Evolutionary conservation across 352 stramenopile species (phyloP), one percentile per base, ranked within the genome.

Genomic region (Phytophthora quininea): DNA sequence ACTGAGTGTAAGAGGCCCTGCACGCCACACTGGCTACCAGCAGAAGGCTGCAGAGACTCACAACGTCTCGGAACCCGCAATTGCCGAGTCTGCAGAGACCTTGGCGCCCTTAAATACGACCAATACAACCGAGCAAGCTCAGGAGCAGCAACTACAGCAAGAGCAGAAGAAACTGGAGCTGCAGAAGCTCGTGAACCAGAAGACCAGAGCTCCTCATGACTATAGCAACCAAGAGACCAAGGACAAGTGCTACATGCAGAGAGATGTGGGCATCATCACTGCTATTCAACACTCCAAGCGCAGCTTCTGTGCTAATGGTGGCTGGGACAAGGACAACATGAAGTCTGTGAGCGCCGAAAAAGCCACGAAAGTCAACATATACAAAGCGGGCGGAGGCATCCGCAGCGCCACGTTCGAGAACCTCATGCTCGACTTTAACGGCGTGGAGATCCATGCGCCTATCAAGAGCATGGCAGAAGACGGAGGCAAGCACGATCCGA

Each of bases 341-440:
- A 30, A 42, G 2, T 50, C 47, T 24, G 48, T 66, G 1, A 68
- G 55, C 33, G 11, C 24, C 19, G 51, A 54, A 1, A 50, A 74
- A 10, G 73, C 69, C 4, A 82, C 79, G 0, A 71, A 76, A 46
- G 59, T 84, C 8, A 77, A 73, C 0, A 69, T 71, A 19, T 83
- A 71, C 45, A 38, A 64, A 11, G 73, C 63, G 10, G 31, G 29
- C 29, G 79, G 70, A 15, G 71, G 66, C 0, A 65, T 89, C 32
- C 48, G 42, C 1, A 71, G 62, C n/a, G 65, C 75, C 4, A 66
- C 75, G 12, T 81, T 89, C 50, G 50, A 73, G 30, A 79, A 88
- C 32, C 53, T 93, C 4, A 74, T 70, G 55, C 46, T 92, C 15
- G 79, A 93, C 55, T 56, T 93, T 9, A 31, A 56, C 0, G 45